Evolutionary conservation across 495 filamentous ascomycete genomes (phyloP).

Genomic region (Mycothermus thermophilus): DNA sequence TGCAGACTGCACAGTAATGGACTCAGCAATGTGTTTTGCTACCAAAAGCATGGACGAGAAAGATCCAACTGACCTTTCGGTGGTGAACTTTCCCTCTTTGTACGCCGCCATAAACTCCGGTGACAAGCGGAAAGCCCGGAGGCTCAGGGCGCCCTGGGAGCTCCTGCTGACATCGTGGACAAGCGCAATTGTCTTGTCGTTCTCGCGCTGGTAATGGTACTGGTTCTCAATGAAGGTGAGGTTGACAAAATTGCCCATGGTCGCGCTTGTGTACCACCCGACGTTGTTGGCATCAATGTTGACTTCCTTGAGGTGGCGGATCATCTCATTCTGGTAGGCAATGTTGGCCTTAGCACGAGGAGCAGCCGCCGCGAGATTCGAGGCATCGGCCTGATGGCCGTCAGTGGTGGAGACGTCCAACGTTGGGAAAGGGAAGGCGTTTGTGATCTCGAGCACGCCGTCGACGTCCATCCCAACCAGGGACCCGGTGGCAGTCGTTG

Average conservation of each 20-base stretch:
- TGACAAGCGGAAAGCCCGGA: slow-evolving; percentile 84
- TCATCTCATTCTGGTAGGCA: slow-evolving; percentile 91
- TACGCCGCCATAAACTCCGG: slow-evolving; percentile 79
- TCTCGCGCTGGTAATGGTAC: slow-evolving; percentile 90
- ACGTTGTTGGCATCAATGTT: slow-evolving; percentile 97
- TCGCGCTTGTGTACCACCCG: slow-evolving; percentile 97
- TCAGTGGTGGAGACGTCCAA: slow-evolving; percentile 57
- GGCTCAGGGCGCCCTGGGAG: slow-evolving; percentile 75
- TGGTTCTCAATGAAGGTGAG: slow-evolving; percentile 94
- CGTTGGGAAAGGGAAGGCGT: slow-evolving; percentile 87
- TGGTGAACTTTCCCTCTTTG: slow-evolving; percentile 94
- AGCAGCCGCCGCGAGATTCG: slow-evolving; percentile 70
- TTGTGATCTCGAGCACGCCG: slow-evolving; percentile 77
- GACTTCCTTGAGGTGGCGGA: slow-evolving; percentile 86
- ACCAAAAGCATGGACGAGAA: no score
- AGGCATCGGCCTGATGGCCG: slow-evolving; percentile 65
- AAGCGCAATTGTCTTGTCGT: slow-evolving; percentile 84
- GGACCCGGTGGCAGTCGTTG: slow-evolving; percentile 76
- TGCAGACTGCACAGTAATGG: slow-evolving; percentile 47
- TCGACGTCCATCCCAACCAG: slow-evolving; percentile 86
- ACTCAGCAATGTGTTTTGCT: slow-evolving; percentile 14
- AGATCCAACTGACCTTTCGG: slow-evolving; percentile 75
- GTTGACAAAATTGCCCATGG: slow-evolving; percentile 97
- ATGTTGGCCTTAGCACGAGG: slow-evolving; percentile 83
- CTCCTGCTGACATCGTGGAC: slow-evolving; percentile 93